Conservation (phyloP, 352 stramenopile genomes). For the Pythium brachiatum region DNA sequence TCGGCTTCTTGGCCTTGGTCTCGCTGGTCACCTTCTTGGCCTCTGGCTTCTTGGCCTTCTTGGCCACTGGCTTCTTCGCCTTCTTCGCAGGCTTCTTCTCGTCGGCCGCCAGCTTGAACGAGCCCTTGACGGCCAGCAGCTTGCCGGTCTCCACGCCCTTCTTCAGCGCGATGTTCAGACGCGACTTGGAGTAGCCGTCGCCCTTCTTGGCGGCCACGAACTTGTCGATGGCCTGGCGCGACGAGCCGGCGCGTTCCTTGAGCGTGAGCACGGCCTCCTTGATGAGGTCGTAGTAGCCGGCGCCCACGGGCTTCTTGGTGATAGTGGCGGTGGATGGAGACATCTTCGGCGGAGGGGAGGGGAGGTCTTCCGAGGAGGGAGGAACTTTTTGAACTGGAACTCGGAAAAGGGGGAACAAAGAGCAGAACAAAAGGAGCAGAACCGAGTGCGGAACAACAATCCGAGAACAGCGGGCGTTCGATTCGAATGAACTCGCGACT, state of each 20-base stretch:
- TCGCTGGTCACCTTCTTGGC: too few relatives aligned
- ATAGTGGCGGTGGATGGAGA: slow-evolving; percentile 41
- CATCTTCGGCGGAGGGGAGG: slow-evolving; percentile 16
- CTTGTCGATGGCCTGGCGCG: slow-evolving; percentile 93
- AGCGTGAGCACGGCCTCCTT: slow-evolving; percentile 90
- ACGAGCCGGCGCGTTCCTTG: slow-evolving; percentile 91
- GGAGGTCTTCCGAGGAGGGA: slow-evolving; percentile 7
- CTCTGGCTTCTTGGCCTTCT: slow-evolving; percentile 25
- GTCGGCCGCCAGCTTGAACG: slow-evolving; percentile 92
- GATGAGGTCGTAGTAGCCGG: slow-evolving; percentile 91
- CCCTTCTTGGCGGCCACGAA: slow-evolving; percentile 89
- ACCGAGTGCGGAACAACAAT: too few relatives aligned
- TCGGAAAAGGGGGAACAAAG: slow-evolving; percentile 13
- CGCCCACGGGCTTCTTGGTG: slow-evolving; percentile 64
- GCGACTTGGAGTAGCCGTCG: slow-evolving; percentile 69
- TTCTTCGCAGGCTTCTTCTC: slow-evolving; percentile 53
- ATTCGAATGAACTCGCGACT: not conserved
- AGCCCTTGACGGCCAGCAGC: slow-evolving; percentile 91
- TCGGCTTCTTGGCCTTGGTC: slow-evolving; percentile 30
- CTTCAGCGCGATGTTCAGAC: slow-evolving; percentile 90
- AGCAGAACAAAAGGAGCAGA: too few relatives aligned
- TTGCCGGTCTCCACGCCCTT: slow-evolving; percentile 85
- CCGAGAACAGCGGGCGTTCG: not conserved
- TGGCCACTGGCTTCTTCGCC: slow-evolving; percentile 33
- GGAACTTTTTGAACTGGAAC: slow-evolving; percentile 15